Percentiles rank a stretch among this genome's conserved stretches.
These are phyloP conservation scores for Pyrenochaeta sp. DNA, from an alignment of 2,329 filamentous ascomycete genomes.

Conservation along the genomic window DNA sequence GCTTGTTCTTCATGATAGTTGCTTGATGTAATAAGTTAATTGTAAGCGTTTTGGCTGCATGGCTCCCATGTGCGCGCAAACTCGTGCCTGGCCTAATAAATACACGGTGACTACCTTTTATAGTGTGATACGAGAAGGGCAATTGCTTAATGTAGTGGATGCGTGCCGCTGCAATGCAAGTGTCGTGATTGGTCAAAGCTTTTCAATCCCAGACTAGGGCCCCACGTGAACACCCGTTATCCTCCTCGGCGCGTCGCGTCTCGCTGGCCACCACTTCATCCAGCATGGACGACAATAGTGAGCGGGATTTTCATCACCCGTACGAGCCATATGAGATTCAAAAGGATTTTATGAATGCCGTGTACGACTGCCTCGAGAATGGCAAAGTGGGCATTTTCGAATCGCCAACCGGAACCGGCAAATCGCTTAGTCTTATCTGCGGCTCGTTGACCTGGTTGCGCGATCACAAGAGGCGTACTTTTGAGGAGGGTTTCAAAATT, in stretches of 20 bases:
- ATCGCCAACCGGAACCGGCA: constrained; percentile 92
- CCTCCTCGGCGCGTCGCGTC: constrained; percentile 9
- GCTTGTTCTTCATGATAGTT: too few species aligned
- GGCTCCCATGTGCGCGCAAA: too few species aligned
- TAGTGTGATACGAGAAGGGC: too few species aligned
- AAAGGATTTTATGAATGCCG: constrained; percentile 82
- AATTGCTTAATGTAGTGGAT: too few species aligned
- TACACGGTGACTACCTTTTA: too few species aligned
- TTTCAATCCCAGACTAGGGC: background rate
- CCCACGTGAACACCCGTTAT: constrained; percentile 20
- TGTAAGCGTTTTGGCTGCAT: too few species aligned
- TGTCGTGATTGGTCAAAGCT: background rate
- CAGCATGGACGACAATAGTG: constrained; percentile 25
- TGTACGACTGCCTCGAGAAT: constrained; percentile 80
- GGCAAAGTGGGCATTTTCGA: constrained; percentile 89
- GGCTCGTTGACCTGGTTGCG: constrained; percentile 91
- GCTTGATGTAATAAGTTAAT: too few species aligned
- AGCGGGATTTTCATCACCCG: constrained; percentile 79
- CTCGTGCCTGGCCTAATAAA: too few species aligned
- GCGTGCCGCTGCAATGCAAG: background rate
- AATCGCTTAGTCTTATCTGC: constrained; percentile 91
- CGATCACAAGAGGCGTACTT: constrained; percentile 71
- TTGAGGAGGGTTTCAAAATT: constrained; percentile 63
- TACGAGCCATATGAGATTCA: constrained; percentile 90
- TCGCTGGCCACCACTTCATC: background rate